Conservation (phyloP, 2,329 filamentous ascomycete genomes). For the Fusarium nelsonii region DNA sequence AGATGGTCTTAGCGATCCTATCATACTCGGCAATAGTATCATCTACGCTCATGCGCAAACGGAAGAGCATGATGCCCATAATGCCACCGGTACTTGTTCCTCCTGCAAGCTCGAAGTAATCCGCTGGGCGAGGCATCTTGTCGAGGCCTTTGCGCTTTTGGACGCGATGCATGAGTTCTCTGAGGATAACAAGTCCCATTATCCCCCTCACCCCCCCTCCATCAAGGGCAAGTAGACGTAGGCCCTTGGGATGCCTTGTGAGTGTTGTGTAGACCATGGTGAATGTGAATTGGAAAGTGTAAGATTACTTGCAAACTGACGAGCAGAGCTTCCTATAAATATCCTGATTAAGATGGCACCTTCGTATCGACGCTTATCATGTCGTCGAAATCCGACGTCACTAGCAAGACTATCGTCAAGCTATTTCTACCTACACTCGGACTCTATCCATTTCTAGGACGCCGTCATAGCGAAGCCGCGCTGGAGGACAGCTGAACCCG, state of each 20-base stretch:
- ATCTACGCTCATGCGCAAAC: constrained; percentile 35
- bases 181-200: constrained; percentile 20
- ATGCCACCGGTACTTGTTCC: constrained; percentile 40
- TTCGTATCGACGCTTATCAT: not conserved
- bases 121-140: constrained; percentile 2
- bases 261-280: constrained; percentile 2
- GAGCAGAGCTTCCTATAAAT: not conserved
- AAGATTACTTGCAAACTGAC: not conserved
- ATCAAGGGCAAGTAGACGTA: constrained; percentile 7
- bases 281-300: not conserved
- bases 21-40: constrained; percentile 38
- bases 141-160: not conserved
- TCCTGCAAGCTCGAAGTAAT: constrained; percentile 39
- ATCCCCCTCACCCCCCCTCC: constrained; percentile 20
- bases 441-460: not conserved
- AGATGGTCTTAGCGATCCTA: constrained; percentile 28
- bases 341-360: fast-evolving
- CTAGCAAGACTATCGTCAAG: not conserved
- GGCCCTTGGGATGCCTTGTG: constrained; percentile 7
- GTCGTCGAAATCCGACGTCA: not conserved
- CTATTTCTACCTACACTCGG: not conserved
- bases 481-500: not conserved
- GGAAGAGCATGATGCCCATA: constrained; percentile 39
- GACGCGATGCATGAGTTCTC: constrained; percentile 13
- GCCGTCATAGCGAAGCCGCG: not conserved